A percentile compares a stretch with the other conserved stretches of the same genome.
phyloP scores from a whole-genome alignment of 2,329 filamentous ascomycete species.

The Acarospora socialis region DNA sequence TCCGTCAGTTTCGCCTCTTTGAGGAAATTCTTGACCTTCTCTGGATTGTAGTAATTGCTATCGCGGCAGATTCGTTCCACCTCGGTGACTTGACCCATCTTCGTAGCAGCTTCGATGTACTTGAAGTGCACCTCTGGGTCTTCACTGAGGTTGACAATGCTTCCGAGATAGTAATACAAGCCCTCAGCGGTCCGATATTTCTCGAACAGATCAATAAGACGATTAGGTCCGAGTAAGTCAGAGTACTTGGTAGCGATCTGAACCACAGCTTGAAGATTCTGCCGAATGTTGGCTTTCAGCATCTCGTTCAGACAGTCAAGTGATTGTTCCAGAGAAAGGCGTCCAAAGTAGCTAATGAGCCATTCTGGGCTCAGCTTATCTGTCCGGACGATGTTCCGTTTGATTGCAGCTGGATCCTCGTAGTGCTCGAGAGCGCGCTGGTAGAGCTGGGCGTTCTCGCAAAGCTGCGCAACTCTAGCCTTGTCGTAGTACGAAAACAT shows the following conservation, averaged over 20 bases:
- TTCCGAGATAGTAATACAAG: constrained; percentile 95
- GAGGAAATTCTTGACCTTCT: constrained; percentile 98
- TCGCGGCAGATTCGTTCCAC: constrained; percentile 96
- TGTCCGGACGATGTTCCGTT: constrained; percentile 71
- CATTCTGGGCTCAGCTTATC: constrained; percentile 85
- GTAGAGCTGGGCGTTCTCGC: constrained; percentile 78
- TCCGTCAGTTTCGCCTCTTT: constrained; percentile 90
- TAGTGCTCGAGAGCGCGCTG: constrained; percentile 89
- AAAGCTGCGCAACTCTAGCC: constrained; percentile 72
- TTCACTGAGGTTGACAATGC: constrained; percentile 92
- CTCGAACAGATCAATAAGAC: constrained; percentile 85
- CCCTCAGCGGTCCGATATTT: constrained; percentile 96
- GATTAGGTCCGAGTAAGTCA: constrained; percentile 75
- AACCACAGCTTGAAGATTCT: constrained; percentile 88
- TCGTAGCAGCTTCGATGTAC: constrained; percentile 94
- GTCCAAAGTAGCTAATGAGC: constrained; percentile 83
- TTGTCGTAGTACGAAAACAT: constrained; percentile 98
- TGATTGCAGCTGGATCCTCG: constrained; percentile 77
- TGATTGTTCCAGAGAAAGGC: constrained; percentile 87
- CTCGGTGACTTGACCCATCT: constrained; percentile 84
- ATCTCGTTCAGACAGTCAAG: constrained; percentile 90
- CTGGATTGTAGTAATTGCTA: constrained; percentile 74
- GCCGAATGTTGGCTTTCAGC: constrained; percentile 91
- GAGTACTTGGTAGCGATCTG: constrained; percentile 97
- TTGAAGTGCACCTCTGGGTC: constrained; percentile 97